Evolutionary conservation across 2,329 filamentous ascomycete species (phyloP).

Genomic region (Fusarium nisikadoi): DNA sequence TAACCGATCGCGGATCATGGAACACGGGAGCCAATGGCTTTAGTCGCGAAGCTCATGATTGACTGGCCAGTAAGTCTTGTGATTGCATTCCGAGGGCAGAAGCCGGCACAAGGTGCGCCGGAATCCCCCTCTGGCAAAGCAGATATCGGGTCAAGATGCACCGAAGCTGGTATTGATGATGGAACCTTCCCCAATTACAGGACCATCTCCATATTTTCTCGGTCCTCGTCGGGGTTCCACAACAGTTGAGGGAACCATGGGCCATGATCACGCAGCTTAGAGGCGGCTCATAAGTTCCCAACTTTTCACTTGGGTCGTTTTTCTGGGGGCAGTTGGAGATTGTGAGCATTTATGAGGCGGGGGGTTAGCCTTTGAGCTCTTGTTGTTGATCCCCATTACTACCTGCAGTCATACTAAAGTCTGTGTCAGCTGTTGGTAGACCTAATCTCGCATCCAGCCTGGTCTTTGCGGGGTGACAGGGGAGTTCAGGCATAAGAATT

Average conservation of each 20-base stretch:
- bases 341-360: not conserved
- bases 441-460: not conserved
- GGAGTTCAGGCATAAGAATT: not conserved
- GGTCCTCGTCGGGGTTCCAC: slow-evolving; percentile 31
- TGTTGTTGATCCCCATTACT: not conserved
- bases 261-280: slow-evolving; percentile 17
- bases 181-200: slow-evolving; percentile 28
- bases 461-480: slow-evolving; percentile 27
- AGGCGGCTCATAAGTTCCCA: slow-evolving; percentile 15
- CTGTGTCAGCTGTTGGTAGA: not conserved
- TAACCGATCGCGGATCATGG: slow-evolving; percentile 22
- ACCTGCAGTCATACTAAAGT: not conserved
- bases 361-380: not conserved
- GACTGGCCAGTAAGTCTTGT: slow-evolving; percentile 27
- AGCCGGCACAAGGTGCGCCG: slow-evolving; percentile 28
- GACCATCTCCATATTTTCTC: slow-evolving; percentile 34
- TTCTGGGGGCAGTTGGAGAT: not conserved
- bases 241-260: not conserved
- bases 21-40: not conserved
- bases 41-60: slow-evolving; percentile 9
- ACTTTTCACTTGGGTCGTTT: not conserved
- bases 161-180: slow-evolving; percentile 34
- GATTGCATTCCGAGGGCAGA: slow-evolving; percentile 15
- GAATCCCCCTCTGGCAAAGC: slow-evolving; percentile 26
- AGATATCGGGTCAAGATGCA: slow-evolving; percentile 34